Evolutionary conservation across 2,329 filamentous ascomycete genomes (phyloP).

Genomic region (Periconia digitata): DNA sequence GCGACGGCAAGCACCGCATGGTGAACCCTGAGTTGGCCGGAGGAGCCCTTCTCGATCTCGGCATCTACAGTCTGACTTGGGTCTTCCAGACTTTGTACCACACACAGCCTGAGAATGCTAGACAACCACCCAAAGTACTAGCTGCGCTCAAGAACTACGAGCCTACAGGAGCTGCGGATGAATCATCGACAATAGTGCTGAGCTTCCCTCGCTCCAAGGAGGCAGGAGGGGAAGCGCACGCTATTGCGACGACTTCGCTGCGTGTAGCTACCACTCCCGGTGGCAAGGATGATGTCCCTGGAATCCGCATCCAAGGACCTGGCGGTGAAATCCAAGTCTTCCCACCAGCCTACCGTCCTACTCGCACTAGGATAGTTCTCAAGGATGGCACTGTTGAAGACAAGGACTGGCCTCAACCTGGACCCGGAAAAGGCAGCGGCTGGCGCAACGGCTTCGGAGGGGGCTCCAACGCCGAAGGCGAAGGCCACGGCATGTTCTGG

Average conservation of each 20-base stretch:
- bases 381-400: conserved; percentile 51
- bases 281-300: conserved; percentile 59
- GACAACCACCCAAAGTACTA: conserved; percentile 68
- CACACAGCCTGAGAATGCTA: conserved; percentile 64
- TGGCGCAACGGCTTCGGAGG: conserved; percentile 53
- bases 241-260: conserved; percentile 61
- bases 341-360: conserved; percentile 70
- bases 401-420: conserved; percentile 49
- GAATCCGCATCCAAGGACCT: conserved; percentile 78
- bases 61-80: conserved; percentile 89
- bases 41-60: conserved; percentile 79
- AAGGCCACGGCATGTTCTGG: conserved; percentile 86
- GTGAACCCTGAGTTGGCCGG: conserved; percentile 82
- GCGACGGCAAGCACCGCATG: conserved; percentile 65
- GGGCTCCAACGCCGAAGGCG: conserved; percentile 51
- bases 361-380: conserved; percentile 64
- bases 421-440: conserved; percentile 49
- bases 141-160: conserved; percentile 72
- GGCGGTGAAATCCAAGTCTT: conserved; percentile 81
- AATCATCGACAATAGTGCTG: conserved; percentile 75
- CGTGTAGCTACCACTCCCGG: conserved; percentile 57
- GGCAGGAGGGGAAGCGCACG: conserved; percentile 62
- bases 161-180: conserved; percentile 71
- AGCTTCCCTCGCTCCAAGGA: conserved; percentile 66
- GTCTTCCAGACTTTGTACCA: conserved; percentile 88